Evolutionary conservation across 2,329 filamentous ascomycete genomes (phyloP), one percentile per base, ranked within the genome.

Genomic region (Talaromyces sp.): DNA sequence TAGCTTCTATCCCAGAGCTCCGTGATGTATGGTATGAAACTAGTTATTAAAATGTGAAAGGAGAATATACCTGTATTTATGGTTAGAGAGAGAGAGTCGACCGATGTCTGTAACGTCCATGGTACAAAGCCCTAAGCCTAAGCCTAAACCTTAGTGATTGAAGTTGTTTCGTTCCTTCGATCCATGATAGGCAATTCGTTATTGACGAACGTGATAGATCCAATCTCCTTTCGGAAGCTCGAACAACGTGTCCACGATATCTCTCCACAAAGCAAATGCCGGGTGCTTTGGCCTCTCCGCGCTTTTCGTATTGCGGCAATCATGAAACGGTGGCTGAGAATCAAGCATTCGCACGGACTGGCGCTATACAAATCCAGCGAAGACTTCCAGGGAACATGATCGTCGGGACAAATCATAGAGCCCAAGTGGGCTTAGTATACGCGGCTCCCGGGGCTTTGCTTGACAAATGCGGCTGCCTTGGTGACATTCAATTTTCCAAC

Each of bases 331-430:
- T 37, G 31, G 50, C 48, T 7, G 28, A 14, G 18, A 54, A 35
- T 35, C 50, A 37, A 54, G 50, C 50, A 54, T 54, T 37, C 31
- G 50, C 50, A 54, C 50, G 31, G 50, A 35, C 50, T 37, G n/a
- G 11, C 23, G 25, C 46, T 50, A n/a, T 28, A 50, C 46, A 50
- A 31, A 50, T 28, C n/a, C 23, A 50, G 46, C 46, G 31, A 50
- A 50, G 25, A 9, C 46, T 28, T 6, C 16, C 25, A n/a, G 7
- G 46, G 46, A 50, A 31, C 46, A 50, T 18, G 25, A 18, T 50
- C 46, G 25, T 28, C 46, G 25, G 46, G 16, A 31, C 46, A 31
- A 50, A 31, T 50, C 46, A 50, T 9, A 28, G 23, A 23, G 46
- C 46, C 5, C 46, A n/a, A 37, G 50, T 54, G 50, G 50, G 31